phyloP scores from a whole-genome alignment of 108 stramenopile genomes.

The Nannochloropsis gaditana region DNA sequence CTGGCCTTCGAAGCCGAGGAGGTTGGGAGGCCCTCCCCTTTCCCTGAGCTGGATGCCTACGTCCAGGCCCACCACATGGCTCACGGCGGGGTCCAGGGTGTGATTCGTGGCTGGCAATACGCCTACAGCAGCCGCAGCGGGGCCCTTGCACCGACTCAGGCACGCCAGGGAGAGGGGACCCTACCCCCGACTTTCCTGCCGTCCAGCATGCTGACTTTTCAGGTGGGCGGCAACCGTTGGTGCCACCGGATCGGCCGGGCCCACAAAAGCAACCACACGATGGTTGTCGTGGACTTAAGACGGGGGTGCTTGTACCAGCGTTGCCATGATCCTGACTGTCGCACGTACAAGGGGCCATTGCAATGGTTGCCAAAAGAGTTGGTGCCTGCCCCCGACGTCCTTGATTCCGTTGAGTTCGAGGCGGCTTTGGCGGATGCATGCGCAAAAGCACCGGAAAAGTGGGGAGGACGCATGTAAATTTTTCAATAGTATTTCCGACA shows the following conservation, averaged over 20 bases:
- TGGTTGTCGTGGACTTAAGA: slow-evolving; percentile 26
- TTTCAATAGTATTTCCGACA: too few relatives aligned
- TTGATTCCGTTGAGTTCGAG: background rate
- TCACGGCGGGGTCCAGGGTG: background rate
- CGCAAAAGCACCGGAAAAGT: background rate
- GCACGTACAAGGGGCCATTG: slow-evolving; percentile 7
- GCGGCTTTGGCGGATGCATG: background rate
- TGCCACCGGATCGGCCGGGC: slow-evolving; percentile 39
- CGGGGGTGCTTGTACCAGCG: background rate
- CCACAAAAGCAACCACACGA: slow-evolving; percentile 43
- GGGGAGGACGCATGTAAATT: background rate
- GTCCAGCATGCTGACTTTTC: background rate
- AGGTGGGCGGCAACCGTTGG: slow-evolving; percentile 42
- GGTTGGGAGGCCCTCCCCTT: background rate
- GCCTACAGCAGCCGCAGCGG: background rate
- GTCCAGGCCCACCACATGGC: background rate
- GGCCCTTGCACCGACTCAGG: background rate
- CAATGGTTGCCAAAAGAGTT: background rate
- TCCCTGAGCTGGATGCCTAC: background rate
- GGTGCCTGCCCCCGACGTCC: background rate
- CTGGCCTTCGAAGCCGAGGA: background rate
- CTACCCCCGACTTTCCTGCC: background rate
- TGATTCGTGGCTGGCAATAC: slow-evolving; percentile 9
- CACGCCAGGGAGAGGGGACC: background rate
- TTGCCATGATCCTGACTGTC: background rate